Evolutionary conservation across 1,284 basidiomycete genomes (phyloP).

Genomic region (Sporisorium sorghi): DNA sequence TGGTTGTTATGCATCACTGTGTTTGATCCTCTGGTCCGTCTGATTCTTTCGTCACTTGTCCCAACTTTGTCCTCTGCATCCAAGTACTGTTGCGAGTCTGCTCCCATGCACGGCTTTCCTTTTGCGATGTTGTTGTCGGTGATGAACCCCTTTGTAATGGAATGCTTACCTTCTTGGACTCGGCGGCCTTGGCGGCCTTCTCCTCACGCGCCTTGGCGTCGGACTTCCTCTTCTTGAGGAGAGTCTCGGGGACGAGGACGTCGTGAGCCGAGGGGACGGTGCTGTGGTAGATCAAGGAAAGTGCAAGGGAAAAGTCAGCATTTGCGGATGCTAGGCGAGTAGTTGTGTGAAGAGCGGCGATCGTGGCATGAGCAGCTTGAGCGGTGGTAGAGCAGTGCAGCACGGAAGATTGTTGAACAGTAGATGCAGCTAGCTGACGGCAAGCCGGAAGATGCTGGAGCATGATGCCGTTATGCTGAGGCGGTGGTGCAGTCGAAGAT

Average conservation of each 20-base stretch:
- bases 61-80: not conserved
- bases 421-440: slow-evolving; percentile 4
- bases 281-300: slow-evolving; percentile 31
- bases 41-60: not conserved
- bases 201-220: slow-evolving; percentile 98
- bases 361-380: slow-evolving; percentile 15
- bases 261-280: slow-evolving; percentile 65
- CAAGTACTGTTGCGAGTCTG: slow-evolving; percentile 48
- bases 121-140: slow-evolving; percentile 76
- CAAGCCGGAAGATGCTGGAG: not conserved
- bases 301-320: slow-evolving; percentile 15
- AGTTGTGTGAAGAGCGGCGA: not conserved
- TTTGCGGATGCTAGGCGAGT: not conserved
- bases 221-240: slow-evolving; percentile 86
- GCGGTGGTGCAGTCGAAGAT: too few relatives aligned
- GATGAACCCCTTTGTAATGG: slow-evolving; percentile 70
- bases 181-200: slow-evolving; percentile 84
- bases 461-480: not conserved
- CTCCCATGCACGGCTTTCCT: too few relatives aligned
- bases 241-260: slow-evolving; percentile 69
- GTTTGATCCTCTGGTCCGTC: slow-evolving; percentile 22
- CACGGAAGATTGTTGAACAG: not conserved
- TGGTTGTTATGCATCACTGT: slow-evolving; percentile 64
- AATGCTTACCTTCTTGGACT: slow-evolving; percentile 86
- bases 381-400: not conserved